Percentiles rank a stretch among this genome's conserved stretches.
Evolutionary conservation across 768 basidiomycete species (phyloP).

Genomic region (Leccinellum albellum): DNA sequence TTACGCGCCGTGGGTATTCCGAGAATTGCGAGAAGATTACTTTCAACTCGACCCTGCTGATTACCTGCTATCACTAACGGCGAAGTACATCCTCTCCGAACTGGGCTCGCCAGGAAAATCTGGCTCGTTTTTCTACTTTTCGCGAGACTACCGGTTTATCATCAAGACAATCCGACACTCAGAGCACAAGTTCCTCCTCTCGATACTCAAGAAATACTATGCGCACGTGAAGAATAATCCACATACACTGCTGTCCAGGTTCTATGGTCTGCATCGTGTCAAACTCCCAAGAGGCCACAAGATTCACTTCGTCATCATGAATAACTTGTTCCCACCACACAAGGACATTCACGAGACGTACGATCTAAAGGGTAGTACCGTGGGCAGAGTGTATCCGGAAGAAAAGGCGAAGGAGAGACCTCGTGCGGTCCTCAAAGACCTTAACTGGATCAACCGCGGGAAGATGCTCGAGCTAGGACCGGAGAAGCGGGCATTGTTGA

Average conservation of each 20-base stretch:
- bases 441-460: slow-evolving; percentile 89
- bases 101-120: slow-evolving; percentile 98
- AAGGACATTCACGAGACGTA: slow-evolving; percentile 97
- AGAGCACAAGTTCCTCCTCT: slow-evolving; percentile 91
- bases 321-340: slow-evolving; percentile 97
- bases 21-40: slow-evolving; percentile 87
- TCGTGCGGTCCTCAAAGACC: slow-evolving; percentile 87
- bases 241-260: slow-evolving; percentile 88
- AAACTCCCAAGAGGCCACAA: slow-evolving; percentile 91
- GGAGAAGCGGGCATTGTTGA: slow-evolving; percentile 86
- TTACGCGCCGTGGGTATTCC: slow-evolving; percentile 98
- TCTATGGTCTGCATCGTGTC: slow-evolving; percentile 96
- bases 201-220: slow-evolving; percentile 81
- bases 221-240: slow-evolving; percentile 85
- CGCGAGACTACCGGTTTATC: slow-evolving; percentile 97
- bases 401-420: slow-evolving; percentile 75
- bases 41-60: slow-evolving; percentile 97
- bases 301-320: slow-evolving; percentile 99
- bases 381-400: slow-evolving; percentile 84
- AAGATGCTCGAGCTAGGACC: slow-evolving; percentile 88
- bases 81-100: slow-evolving; percentile 97
- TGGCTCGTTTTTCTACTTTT: slow-evolving; percentile 99
- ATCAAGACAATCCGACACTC: slow-evolving; percentile 97
- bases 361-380: slow-evolving; percentile 92
- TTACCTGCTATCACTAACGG: slow-evolving; percentile 93